phyloP scores from a whole-genome alignment of 176 grass and related monocot species.

The Tillandsia fasciculata region DNA sequence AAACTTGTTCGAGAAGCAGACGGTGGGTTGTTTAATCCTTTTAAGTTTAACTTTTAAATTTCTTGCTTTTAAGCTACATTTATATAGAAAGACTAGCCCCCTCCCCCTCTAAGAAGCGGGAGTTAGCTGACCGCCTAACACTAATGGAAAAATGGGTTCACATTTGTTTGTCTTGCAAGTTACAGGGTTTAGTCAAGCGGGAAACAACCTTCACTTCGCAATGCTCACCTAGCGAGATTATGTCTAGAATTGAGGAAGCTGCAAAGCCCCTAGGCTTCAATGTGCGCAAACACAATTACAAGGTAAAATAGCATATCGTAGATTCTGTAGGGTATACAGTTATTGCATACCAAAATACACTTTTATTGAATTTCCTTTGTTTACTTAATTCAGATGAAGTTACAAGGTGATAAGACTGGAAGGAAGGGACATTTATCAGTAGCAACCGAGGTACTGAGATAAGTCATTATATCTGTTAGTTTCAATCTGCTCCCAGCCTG shows the following conservation, averaged over 20 bases:
- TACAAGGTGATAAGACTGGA: conserved; percentile 92
- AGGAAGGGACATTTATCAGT: conserved; percentile 92
- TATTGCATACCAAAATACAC: background rate
- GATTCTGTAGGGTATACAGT: background rate
- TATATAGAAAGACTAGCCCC: too few relatives aligned
- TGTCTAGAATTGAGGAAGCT: conserved; percentile 84
- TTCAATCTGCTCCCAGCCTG: background rate
- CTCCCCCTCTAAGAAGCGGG: too few relatives aligned
- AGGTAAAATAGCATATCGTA: conserved; percentile 35
- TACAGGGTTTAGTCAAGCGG: conserved; percentile 54
- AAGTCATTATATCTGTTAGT: background rate
- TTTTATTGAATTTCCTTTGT: background rate
- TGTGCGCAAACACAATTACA: conserved; percentile 92
- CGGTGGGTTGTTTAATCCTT: conserved; percentile 27
- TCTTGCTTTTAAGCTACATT: background rate
- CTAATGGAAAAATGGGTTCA: background rate
- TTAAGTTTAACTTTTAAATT: conserved; percentile 2
- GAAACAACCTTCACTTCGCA: conserved; percentile 85
- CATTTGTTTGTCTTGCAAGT: conserved; percentile 12
- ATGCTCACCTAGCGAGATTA: conserved; percentile 77
- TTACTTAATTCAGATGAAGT: conserved; percentile 57
- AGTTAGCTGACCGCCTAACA: too few relatives aligned
- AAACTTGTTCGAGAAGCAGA: conserved; percentile 93
- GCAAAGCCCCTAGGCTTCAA: conserved; percentile 96
- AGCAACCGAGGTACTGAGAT: background rate